Conservation (phyloP, 176 grass and related monocot genomes). For the Musa schizocarpa region DNA sequence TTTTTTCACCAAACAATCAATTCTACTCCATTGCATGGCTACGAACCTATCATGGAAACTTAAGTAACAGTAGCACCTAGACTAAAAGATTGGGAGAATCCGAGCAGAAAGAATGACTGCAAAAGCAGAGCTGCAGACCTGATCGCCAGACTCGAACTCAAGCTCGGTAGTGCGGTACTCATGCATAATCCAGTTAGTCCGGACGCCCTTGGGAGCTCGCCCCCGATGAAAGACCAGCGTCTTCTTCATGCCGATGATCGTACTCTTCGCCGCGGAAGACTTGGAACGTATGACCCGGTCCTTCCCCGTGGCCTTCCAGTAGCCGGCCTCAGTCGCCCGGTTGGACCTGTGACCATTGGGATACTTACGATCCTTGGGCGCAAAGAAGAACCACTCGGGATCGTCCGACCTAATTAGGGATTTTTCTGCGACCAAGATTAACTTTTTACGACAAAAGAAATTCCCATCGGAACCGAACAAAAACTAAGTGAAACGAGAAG, state of each 20-base stretch:
- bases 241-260: constrained; percentile 82
- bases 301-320: constrained; percentile 93
- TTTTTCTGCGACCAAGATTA: background rate
- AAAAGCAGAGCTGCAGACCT: constrained; percentile 31
- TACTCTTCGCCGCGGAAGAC: constrained; percentile 38
- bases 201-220: constrained; percentile 60
- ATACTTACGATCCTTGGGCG: constrained; percentile 90
- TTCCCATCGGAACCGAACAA: background rate
- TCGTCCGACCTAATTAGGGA: constrained; percentile 37
- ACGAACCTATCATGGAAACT: too few relatives aligned
- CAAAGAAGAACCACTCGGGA: constrained; percentile 94
- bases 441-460: constrained; percentile 1
- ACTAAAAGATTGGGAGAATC: background rate
- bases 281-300: constrained; percentile 79
- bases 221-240: constrained; percentile 85
- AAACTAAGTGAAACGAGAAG: too few relatives aligned
- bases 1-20: too few relatives aligned
- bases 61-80: too few relatives aligned
- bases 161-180: constrained; percentile 87
- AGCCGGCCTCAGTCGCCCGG: constrained; percentile 68
- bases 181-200: constrained; percentile 88
- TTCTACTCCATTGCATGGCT: too few relatives aligned
- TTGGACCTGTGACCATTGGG: constrained; percentile 73
- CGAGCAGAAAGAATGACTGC: background rate
- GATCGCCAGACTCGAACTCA: constrained; percentile 57